Percentiles rank a stretch among this genome's conserved stretches.
phyloP scores from a whole-genome alignment of 495 filamentous ascomycete genomes.

The Tuber borchii region DNA sequence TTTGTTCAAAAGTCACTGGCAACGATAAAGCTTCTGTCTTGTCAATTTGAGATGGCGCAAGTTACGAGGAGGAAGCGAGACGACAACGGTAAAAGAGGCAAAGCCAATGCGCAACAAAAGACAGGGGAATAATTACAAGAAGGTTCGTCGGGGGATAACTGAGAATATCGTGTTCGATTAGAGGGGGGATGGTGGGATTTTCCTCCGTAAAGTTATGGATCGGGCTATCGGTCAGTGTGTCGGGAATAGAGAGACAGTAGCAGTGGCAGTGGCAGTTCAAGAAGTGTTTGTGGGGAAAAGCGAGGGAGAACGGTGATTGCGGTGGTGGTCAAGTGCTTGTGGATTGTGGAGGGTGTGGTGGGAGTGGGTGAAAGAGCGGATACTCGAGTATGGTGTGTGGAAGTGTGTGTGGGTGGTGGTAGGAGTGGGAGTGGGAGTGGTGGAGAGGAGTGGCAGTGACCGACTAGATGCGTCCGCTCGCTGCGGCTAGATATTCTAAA shows the following conservation, averaged over 20 bases:
- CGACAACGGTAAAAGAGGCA: constrained; percentile 24
- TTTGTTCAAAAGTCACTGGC: not conserved
- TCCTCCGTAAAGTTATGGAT: not conserved
- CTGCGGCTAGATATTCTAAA: not conserved
- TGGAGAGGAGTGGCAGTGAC: not conserved
- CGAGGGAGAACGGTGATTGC: not conserved
- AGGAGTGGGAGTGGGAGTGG: not conserved
- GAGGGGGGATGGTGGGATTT: not conserved
- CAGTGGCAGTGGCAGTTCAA: constrained; percentile 19
- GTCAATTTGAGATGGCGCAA: constrained; percentile 35
- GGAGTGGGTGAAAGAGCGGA: not conserved
- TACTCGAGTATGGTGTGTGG: not conserved
- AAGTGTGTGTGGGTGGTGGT: not conserved
- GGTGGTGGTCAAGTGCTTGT: not conserved
- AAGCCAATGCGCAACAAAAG: constrained; percentile 36
- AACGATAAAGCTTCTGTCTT: constrained; percentile 6
- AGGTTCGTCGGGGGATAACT: not conserved
- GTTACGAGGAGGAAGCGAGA: constrained; percentile 31
- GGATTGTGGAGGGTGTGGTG: too few relatives aligned
- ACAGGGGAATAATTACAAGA: constrained; percentile 9
- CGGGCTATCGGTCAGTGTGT: not conserved
- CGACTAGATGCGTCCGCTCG: not conserved
- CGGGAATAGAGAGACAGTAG: constrained; percentile 13
- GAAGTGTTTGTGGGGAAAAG: constrained; percentile 9
- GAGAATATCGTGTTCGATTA: not conserved